These are phyloP conservation scores for Teunomyces pallodes DNA, from an alignment of 805 yeast genomes.

Conservation along the genomic window DNA sequence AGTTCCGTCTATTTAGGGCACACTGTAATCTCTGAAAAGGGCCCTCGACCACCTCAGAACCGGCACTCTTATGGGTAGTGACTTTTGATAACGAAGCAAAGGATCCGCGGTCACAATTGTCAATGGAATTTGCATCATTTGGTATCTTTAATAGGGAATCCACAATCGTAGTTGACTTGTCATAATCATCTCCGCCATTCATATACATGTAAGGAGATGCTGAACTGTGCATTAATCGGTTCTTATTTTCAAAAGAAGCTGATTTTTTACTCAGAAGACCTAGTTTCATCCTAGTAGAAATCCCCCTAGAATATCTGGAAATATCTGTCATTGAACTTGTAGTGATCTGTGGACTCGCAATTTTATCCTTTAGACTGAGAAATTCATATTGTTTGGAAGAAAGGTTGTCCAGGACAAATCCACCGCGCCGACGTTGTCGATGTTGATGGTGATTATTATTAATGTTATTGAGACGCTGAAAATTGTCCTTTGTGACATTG, in stretches of 20 bases:
- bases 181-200: neutral
- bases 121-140: slow-evolving; percentile 1
- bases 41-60: neutral
- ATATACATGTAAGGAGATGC: neutral
- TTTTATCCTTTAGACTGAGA: slow-evolving; percentile 34
- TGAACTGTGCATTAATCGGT: neutral
- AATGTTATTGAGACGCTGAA: neutral
- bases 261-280: slow-evolving; percentile 26
- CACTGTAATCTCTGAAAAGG: slow-evolving; percentile 12
- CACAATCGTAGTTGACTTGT: slow-evolving; percentile 5
- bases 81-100: neutral
- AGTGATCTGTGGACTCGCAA: slow-evolving; percentile 17
- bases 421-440: slow-evolving; percentile 5
- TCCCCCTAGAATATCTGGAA: slow-evolving; percentile 31
- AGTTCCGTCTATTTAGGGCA: slow-evolving; percentile 32
- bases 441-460: slow-evolving; percentile 7
- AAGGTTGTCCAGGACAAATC: neutral
- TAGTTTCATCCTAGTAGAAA: slow-evolving; percentile 30
- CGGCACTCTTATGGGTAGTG: neutral
- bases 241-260: neutral
- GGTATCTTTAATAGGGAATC: slow-evolving; percentile 18
- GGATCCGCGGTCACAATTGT: neutral
- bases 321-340: slow-evolving; percentile 14
- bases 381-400: slow-evolving; percentile 21
- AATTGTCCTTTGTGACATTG: neutral